Conservation (phyloP, 2,329 filamentous ascomycete species). For the Didymellaceae sp. region DNA sequence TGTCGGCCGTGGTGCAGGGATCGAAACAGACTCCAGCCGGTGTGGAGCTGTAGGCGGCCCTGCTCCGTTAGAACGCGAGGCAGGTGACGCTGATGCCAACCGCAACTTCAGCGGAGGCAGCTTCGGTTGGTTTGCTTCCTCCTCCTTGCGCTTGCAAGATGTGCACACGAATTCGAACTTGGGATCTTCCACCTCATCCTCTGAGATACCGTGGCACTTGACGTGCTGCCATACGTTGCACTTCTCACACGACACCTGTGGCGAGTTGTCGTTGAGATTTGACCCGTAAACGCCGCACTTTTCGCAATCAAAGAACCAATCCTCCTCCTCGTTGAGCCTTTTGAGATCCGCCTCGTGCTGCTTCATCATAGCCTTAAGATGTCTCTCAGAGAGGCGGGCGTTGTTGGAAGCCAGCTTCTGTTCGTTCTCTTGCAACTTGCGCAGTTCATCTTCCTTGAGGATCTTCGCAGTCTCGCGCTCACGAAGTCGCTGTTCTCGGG, state of each 20-base stretch:
- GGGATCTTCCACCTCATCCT: constrained; percentile 73
- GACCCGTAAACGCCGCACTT: constrained; percentile 88
- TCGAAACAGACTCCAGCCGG: constrained; percentile 28
- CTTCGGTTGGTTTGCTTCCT: constrained; percentile 67
- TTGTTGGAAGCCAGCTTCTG: constrained; percentile 57
- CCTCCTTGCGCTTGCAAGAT: constrained; percentile 74
- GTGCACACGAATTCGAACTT: constrained; percentile 88
- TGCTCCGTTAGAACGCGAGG: constrained; percentile 31
- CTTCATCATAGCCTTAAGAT: constrained; percentile 82
- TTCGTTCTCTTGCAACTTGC: constrained; percentile 77
- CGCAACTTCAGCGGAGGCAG: constrained; percentile 67
- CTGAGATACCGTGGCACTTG: constrained; percentile 81
- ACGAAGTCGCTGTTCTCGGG: constrained; percentile 81
- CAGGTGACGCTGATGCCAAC: constrained; percentile 58
- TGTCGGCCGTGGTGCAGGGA: constrained; percentile 24
- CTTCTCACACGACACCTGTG: constrained; percentile 90
- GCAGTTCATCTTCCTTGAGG: constrained; percentile 83
- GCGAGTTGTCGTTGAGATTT: constrained; percentile 87
- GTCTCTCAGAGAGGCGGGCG: constrained; percentile 74
- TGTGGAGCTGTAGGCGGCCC: constrained; percentile 16
- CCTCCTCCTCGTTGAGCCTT: constrained; percentile 72
- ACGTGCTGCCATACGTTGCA: constrained; percentile 98
- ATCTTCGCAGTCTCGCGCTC: constrained; percentile 84
- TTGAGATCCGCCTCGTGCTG: constrained; percentile 78
- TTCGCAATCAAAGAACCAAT: constrained; percentile 93